A percentile compares a stretch with the other conserved stretches of the same genome.
Conservation (phyloP, 306 rosid species). For the Acmispon strigosus region DNA sequence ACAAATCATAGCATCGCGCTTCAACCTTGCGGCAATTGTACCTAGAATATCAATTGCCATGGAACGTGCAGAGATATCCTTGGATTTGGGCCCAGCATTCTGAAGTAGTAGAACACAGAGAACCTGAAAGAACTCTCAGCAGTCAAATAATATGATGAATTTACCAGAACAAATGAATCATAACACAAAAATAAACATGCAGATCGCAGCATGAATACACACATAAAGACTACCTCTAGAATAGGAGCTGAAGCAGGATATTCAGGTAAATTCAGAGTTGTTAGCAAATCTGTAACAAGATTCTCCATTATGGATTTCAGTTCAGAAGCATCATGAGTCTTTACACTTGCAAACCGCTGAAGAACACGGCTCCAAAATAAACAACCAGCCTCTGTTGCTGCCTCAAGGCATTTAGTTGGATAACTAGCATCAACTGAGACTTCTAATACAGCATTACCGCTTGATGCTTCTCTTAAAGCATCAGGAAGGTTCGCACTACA, state of each 20-base stretch:
- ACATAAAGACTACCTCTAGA: conserved; percentile 56
- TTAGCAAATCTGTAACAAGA: conserved; percentile 82
- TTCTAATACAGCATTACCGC: conserved; percentile 65
- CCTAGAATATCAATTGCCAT: conserved; percentile 98
- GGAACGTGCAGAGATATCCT: conserved; percentile 75
- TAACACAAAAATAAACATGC: background rate
- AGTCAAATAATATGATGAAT: conserved; percentile 15
- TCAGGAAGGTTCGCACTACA: conserved; percentile 92
- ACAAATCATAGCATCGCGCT: conserved; percentile 83
- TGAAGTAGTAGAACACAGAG: conserved; percentile 82
- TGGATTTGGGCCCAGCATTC: conserved; percentile 87
- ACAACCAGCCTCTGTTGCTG: conserved; percentile 72
- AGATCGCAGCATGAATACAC: background rate
- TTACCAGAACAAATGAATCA: background rate
- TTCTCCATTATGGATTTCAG: conserved; percentile 85
- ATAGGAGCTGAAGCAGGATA: conserved; percentile 95
- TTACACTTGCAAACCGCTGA: conserved; percentile 76
- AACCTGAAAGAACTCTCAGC: conserved; percentile 67
- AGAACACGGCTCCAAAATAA: conserved; percentile 90
- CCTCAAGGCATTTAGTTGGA: conserved; percentile 67
- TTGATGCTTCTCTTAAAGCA: conserved; percentile 66
- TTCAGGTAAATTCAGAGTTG: conserved; percentile 84
- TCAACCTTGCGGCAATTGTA: conserved; percentile 96
- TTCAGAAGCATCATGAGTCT: conserved; percentile 89
- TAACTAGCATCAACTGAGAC: conserved; percentile 55